Percentiles rank a stretch among this genome's conserved stretches.
These are phyloP conservation scores for Phytophthora pisi DNA, from an alignment of 352 stramenopile species.

Conservation along the genomic window DNA sequence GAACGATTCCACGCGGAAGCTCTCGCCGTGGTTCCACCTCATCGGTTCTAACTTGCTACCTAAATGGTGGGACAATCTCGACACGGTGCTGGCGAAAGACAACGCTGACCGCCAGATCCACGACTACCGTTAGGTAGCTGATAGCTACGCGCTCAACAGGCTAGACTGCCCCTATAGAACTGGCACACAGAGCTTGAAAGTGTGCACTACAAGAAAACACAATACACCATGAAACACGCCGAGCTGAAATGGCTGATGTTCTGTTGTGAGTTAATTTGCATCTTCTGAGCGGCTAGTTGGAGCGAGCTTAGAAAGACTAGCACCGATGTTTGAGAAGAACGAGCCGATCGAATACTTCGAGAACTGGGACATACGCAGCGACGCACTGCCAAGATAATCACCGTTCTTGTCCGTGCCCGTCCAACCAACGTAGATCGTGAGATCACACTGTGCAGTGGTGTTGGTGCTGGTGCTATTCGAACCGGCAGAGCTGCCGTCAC, in stretches of 20 bases:
- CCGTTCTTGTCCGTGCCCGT: constrained; percentile 80
- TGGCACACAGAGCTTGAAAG: constrained; percentile 12
- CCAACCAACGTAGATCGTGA: constrained; percentile 83
- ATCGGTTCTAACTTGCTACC: constrained; percentile 76
- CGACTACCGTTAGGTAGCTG: constrained; percentile 49
- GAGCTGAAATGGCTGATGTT: neutral
- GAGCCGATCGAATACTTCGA: constrained; percentile 83
- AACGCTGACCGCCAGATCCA: constrained; percentile 59
- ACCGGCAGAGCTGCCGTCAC: constrained; percentile 20
- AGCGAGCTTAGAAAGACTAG: constrained; percentile 54
- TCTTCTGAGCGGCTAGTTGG: constrained; percentile 55
- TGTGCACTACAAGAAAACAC: constrained; percentile 10
- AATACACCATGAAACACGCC: constrained; percentile 13
- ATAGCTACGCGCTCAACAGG: constrained; percentile 1
- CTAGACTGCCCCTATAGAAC: constrained; percentile 12
- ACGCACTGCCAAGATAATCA: constrained; percentile 79
- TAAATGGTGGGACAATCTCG: constrained; percentile 75
- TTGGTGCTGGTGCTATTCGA: constrained; percentile 26
- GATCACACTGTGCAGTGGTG: constrained; percentile 60
- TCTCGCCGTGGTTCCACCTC: constrained; percentile 88
- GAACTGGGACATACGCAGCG: constrained; percentile 84
- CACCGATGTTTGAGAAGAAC: constrained; percentile 72
- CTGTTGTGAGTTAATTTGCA: constrained; percentile 15
- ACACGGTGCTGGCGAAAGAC: constrained; percentile 62
- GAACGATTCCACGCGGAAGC: constrained; percentile 54